A percentile compares a stretch with the other conserved stretches of the same genome.
Conservation (phyloP, 1,139 yeast species). For the Hansenula lynferdii region DNA sequence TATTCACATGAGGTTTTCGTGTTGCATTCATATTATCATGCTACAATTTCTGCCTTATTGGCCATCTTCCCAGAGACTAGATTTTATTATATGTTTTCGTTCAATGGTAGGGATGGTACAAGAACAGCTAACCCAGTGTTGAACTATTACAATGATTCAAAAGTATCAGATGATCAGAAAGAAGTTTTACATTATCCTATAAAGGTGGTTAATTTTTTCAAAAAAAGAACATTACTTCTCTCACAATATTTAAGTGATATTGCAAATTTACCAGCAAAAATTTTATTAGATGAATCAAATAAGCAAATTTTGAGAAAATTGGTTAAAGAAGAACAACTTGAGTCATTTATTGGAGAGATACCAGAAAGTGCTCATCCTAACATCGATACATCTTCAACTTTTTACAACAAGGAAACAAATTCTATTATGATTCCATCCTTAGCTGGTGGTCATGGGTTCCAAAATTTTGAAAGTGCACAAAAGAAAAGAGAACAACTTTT, state of each 20-base stretch:
- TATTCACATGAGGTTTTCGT: slow-evolving; percentile 15
- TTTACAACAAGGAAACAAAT: slow-evolving; percentile 20
- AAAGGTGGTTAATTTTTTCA: slow-evolving; percentile 28
- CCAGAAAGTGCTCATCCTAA: slow-evolving; percentile 18
- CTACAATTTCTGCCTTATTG: slow-evolving; percentile 22
- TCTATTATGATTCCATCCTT: slow-evolving; percentile 26
- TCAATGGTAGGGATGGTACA: slow-evolving; percentile 28
- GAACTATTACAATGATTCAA: slow-evolving; percentile 8
- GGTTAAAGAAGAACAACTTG: slow-evolving; percentile 17
- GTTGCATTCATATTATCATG: slow-evolving; percentile 29
- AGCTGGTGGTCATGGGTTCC: slow-evolving; percentile 11
- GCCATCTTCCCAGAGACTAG: slow-evolving; percentile 35
- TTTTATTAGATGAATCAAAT: slow-evolving; percentile 20
- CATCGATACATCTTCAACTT: slow-evolving; percentile 15
- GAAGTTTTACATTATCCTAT: slow-evolving; percentile 26
- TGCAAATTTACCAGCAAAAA: slow-evolving; percentile 25
- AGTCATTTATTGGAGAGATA: slow-evolving; percentile 14
- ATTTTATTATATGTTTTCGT: slow-evolving; percentile 31
- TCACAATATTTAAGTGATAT: slow-evolving; percentile 25
- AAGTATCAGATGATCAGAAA: slow-evolving; percentile 10
- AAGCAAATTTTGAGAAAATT: slow-evolving; percentile 16
- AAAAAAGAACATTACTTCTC: slow-evolving; percentile 23
- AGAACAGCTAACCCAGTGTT: slow-evolving; percentile 13
- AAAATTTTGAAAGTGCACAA: slow-evolving; percentile 18
- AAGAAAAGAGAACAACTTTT: slow-evolving; percentile 15